Percentiles rank a stretch among this genome's conserved stretches.
Evolutionary conservation across 257 asterid genomes (phyloP).

Genomic region (Fraxinus americana): DNA sequence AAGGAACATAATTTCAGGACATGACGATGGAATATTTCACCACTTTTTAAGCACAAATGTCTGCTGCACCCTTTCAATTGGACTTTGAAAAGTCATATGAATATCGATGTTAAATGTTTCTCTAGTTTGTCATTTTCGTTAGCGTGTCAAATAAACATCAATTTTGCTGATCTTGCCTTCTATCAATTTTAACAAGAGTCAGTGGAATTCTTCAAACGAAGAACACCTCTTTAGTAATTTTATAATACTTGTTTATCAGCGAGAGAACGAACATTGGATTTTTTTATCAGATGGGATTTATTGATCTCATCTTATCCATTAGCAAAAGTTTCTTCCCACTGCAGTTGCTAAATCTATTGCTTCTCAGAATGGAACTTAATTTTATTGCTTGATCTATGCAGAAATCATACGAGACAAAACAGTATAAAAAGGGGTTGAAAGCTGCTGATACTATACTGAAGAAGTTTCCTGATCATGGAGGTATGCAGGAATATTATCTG

Average conservation of each 20-base stretch:
- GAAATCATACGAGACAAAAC: constrained; percentile 97
- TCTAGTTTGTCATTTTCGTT: not conserved
- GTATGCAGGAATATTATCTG: constrained; percentile 45
- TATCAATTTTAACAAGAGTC: not conserved
- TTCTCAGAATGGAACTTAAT: not conserved
- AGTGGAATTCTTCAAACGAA: not conserved
- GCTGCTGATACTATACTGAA: constrained; percentile 94
- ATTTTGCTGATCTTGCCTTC: not conserved
- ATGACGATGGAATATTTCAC: not conserved
- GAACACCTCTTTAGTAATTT: not conserved
- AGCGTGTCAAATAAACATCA: constrained; percentile 12
- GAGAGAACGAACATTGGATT: not conserved
- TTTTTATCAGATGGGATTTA: not conserved
- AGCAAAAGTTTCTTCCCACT: not conserved
- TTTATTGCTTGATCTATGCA: constrained; percentile 34
- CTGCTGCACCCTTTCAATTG: not conserved
- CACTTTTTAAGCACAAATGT: not conserved
- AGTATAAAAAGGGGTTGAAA: constrained; percentile 95
- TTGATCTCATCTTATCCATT: not conserved
- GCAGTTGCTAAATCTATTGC: not conserved
- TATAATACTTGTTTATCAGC: not conserved
- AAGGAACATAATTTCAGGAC: not conserved
- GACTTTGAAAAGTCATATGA: not conserved
- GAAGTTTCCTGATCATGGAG: constrained; percentile 99
- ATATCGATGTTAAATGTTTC: not conserved